Evolutionary conservation across 2,329 filamentous ascomycete genomes (phyloP).

Genomic region (Nannizzia gypsea): DNA sequence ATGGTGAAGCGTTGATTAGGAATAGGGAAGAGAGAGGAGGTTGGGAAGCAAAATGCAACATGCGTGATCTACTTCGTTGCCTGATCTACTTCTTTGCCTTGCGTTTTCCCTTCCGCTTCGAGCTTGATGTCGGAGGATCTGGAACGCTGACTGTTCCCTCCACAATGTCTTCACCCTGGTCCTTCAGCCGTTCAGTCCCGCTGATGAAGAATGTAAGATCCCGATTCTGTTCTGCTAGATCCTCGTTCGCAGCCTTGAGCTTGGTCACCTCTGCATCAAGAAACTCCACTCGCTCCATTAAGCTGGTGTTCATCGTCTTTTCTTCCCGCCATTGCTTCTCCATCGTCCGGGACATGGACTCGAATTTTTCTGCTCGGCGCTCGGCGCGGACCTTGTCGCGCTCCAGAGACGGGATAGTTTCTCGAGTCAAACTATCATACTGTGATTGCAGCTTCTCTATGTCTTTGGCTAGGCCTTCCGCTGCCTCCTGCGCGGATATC

Average conservation of each 20-base stretch:
- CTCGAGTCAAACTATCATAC: slow-evolving; percentile 41
- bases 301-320: slow-evolving; percentile 66
- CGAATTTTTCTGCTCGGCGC: slow-evolving; percentile 57
- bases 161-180: slow-evolving; percentile 59
- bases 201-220: slow-evolving; percentile 82
- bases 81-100: slow-evolving; percentile 11
- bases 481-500: slow-evolving; percentile 45
- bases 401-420: slow-evolving; percentile 57
- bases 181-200: slow-evolving; percentile 65
- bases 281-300: slow-evolving; percentile 67
- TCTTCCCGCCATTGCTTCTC: slow-evolving; percentile 72
- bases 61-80: not conserved
- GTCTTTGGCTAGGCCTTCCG: slow-evolving; percentile 50
- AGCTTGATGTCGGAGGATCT: slow-evolving; percentile 40
- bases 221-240: slow-evolving; percentile 73
- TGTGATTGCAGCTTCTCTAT: slow-evolving; percentile 45
- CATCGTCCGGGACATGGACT: slow-evolving; percentile 62
- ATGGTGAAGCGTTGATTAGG: not conserved
- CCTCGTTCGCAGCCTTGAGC: slow-evolving; percentile 51
- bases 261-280: slow-evolving; percentile 47
- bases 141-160: slow-evolving; percentile 60
- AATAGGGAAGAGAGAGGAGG: not conserved
- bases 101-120: slow-evolving; percentile 36
- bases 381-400: slow-evolving; percentile 58
- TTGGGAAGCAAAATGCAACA: too few relatives aligned